Percentiles rank a stretch among this genome's conserved stretches.
Conservation (phyloP, 116 monocot species). For the Iris pallida region DNA sequence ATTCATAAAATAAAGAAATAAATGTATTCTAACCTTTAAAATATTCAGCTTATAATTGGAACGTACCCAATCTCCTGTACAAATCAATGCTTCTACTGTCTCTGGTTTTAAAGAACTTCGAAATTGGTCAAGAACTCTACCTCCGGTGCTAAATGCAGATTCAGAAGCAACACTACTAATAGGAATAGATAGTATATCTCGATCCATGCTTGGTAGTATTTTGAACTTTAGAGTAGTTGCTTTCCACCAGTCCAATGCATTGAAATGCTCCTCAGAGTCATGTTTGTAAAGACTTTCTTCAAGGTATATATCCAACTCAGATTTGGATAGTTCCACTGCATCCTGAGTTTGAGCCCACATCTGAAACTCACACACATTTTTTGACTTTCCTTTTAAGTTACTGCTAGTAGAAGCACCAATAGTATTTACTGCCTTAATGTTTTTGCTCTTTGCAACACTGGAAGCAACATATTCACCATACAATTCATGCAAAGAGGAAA, state of each 20-base stretch:
- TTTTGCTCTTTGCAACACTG: background rate
- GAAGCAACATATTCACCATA: background rate
- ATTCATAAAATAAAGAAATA: background rate
- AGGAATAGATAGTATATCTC: background rate
- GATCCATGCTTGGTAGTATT: background rate
- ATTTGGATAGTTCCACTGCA: background rate
- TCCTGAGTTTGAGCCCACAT: background rate
- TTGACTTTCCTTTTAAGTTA: background rate
- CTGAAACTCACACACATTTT: background rate
- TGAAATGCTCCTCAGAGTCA: background rate
- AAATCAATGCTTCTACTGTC: background rate
- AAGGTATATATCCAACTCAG: background rate
- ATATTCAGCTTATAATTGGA: background rate
- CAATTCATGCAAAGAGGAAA: background rate
- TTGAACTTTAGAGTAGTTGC: background rate
- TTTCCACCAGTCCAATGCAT: background rate
- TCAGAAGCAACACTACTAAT: background rate
- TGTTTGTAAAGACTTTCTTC: background rate
- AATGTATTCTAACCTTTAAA: background rate
- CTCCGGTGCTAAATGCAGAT: background rate
- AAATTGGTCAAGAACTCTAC: conserved; percentile 1
- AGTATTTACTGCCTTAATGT: no score
- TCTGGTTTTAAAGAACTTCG: background rate
- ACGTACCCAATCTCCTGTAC: background rate
- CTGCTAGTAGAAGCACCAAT: background rate